phyloP scores from a whole-genome alignment of 2,329 filamentous ascomycete species.

The Stagonosporopsis vannaccii region DNA sequence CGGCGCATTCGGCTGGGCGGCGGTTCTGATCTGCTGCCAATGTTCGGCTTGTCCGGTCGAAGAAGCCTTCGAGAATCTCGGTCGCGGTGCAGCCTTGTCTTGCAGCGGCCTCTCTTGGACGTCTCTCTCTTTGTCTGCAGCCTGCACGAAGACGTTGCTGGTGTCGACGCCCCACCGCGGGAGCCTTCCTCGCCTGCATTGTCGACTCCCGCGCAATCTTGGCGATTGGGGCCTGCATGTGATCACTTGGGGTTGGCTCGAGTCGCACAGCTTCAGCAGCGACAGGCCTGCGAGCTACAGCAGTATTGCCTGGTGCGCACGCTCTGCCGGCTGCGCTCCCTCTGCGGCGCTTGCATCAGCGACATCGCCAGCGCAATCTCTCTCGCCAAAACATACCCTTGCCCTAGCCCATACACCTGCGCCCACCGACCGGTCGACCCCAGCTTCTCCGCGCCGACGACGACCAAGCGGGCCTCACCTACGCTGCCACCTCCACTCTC shows the following conservation, averaged over 20 bases:
- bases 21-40: constrained; percentile 16
- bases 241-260: constrained; percentile 34
- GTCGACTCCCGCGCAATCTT: constrained; percentile 26
- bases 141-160: constrained; percentile 8
- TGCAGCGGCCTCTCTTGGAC: constrained; percentile 1
- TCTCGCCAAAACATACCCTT: constrained; percentile 13
- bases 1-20: constrained; percentile 6
- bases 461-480: constrained; percentile 16
- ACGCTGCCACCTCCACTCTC: constrained; percentile 14
- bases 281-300: constrained; percentile 22
- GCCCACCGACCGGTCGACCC: constrained; percentile 9
- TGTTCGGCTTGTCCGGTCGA: constrained; percentile 27
- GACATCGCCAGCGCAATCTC: constrained; percentile 18
- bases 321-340: constrained; percentile 17
- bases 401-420: constrained; percentile 5
- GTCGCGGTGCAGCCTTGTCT: constrained; percentile 8
- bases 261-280: constrained; percentile 45
- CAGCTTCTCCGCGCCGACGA: constrained; percentile 21
- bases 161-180: constrained; percentile 13
- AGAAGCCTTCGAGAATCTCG: constrained; percentile 23
- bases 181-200: constrained; percentile 17
- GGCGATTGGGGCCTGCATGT: constrained; percentile 40
- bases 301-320: constrained; percentile 35
- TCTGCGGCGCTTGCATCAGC: constrained; percentile 21
- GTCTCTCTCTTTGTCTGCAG: constrained; percentile 7